Percentiles rank a stretch among this genome's conserved stretches.
phyloP scores from a whole-genome alignment of 140 eudicot species.

The Anethum foeniculum region DNA sequence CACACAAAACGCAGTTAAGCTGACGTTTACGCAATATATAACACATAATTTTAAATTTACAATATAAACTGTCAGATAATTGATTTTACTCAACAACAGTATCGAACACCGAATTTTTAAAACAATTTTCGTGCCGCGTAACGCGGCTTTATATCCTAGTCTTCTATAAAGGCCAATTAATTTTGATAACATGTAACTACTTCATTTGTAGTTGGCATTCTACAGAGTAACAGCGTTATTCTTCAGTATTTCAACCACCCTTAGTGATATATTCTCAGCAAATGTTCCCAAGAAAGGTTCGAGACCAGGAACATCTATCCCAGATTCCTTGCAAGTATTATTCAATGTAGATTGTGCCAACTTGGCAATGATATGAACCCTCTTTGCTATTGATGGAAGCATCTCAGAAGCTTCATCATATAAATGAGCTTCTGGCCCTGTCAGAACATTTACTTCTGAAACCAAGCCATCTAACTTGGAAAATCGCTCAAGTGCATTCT shows the following conservation, averaged over 20 bases:
- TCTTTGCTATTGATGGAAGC: constrained; percentile 48
- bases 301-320: constrained; percentile 24
- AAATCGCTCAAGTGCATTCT: constrained; percentile 36
- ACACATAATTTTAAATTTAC: no score
- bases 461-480: constrained; percentile 23
- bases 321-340: constrained; percentile 18
- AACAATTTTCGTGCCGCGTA: no score
- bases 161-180: not conserved
- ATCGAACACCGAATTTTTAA: no score
- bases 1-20: no score
- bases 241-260: constrained; percentile 36
- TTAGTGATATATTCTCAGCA: constrained; percentile 40
- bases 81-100: no score
- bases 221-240: constrained; percentile 23
- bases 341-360: constrained; percentile 20
- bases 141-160: no score
- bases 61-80: no score
- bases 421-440: constrained; percentile 30
- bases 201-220: not conserved
- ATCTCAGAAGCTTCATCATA: constrained; percentile 40
- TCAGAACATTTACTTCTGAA: constrained; percentile 16
- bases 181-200: not conserved
- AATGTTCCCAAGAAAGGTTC: constrained; percentile 36
- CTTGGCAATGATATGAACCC: constrained; percentile 38
- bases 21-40: no score